Conservation (phyloP, 2,329 filamentous ascomycete species). For the Xylaria sp. region DNA sequence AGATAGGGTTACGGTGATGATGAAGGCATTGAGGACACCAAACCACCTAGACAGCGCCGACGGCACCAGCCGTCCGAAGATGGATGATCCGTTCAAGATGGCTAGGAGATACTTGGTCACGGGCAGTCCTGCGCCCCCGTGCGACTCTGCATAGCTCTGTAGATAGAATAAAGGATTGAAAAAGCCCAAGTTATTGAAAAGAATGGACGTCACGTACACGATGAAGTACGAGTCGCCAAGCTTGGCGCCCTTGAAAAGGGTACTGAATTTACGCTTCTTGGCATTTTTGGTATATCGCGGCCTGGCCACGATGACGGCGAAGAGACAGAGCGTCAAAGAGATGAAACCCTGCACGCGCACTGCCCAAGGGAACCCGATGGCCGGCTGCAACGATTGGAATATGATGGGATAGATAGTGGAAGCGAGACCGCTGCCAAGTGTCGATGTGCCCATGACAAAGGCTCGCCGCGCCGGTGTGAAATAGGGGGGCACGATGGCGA, state of each 20-base stretch:
- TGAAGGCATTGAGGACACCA: slow-evolving; percentile 55
- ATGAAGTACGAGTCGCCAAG: slow-evolving; percentile 31
- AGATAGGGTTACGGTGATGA: slow-evolving; percentile 51
- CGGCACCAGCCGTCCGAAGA: slow-evolving; percentile 61
- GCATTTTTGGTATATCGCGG: slow-evolving; percentile 32
- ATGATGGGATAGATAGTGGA: slow-evolving; percentile 36
- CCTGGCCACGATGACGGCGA: slow-evolving; percentile 34
- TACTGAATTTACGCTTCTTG: slow-evolving; percentile 29
- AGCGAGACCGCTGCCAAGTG: slow-evolving; percentile 34
- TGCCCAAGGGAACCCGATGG: slow-evolving; percentile 36
- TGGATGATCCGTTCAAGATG: slow-evolving; percentile 62
- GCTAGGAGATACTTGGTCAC: slow-evolving; percentile 60
- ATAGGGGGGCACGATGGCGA: slow-evolving; percentile 36
- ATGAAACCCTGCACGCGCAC: slow-evolving; percentile 37
- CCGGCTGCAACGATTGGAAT: slow-evolving; percentile 34
- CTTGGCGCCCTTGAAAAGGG: slow-evolving; percentile 32
- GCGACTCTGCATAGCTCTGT: slow-evolving; percentile 30
- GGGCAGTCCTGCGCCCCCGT: slow-evolving; percentile 31
- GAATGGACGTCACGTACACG: slow-evolving; percentile 34
- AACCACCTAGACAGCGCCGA: slow-evolving; percentile 56
- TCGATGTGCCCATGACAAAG: slow-evolving; percentile 32
- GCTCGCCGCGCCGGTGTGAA: slow-evolving; percentile 30
- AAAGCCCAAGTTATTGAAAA: slow-evolving; percentile 38
- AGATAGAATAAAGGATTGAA: slow-evolving; percentile 38
- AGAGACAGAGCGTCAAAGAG: slow-evolving; percentile 28